Conservation (phyloP, 768 basidiomycete genomes). For the Leccinum ochraceum region DNA sequence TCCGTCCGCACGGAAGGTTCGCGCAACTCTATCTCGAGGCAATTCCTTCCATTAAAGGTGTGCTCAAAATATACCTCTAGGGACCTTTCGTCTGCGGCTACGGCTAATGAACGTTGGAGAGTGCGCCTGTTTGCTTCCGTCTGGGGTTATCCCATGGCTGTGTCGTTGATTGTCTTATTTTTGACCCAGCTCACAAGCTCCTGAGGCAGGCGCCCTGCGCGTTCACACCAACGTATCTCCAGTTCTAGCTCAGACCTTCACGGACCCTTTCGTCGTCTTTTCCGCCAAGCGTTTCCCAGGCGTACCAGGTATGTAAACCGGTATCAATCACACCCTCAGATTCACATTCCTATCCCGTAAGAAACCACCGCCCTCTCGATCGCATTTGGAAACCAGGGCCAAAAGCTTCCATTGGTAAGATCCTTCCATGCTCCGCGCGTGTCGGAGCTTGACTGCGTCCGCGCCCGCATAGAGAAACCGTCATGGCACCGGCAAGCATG, state of each 20-base stretch:
- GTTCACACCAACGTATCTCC: constrained; percentile 72
- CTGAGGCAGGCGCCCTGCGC: constrained; percentile 62
- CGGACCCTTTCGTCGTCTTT: constrained; percentile 82
- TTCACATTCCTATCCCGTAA: constrained; percentile 34
- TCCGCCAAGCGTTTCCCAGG: constrained; percentile 96
- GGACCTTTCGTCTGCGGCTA: constrained; percentile 82
- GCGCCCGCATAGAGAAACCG: constrained; percentile 65
- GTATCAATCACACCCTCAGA: constrained; percentile 12
- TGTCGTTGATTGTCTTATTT: constrained; percentile 24
- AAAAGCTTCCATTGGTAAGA: constrained; percentile 82
- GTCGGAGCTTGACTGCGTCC: constrained; percentile 24
- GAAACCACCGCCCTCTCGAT: constrained; percentile 90
- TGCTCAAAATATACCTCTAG: constrained; percentile 40
- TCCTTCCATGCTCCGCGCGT: constrained; percentile 26
- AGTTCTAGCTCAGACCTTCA: constrained; percentile 82
- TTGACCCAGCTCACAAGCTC: constrained; percentile 62
- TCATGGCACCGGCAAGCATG: constrained; percentile 67
- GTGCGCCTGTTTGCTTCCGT: constrained; percentile 54
- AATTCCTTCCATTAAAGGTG: constrained; percentile 23
- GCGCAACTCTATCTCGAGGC: constrained; percentile 29
- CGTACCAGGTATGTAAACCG: constrained; percentile 68
- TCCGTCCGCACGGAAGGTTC: constrained; percentile 91
- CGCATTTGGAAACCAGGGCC: constrained; percentile 86
- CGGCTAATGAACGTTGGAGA: constrained; percentile 88
- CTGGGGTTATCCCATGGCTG: constrained; percentile 18